Conservation (phyloP, 2,329 filamentous ascomycete species). For the Colletotrichum sp. region DNA sequence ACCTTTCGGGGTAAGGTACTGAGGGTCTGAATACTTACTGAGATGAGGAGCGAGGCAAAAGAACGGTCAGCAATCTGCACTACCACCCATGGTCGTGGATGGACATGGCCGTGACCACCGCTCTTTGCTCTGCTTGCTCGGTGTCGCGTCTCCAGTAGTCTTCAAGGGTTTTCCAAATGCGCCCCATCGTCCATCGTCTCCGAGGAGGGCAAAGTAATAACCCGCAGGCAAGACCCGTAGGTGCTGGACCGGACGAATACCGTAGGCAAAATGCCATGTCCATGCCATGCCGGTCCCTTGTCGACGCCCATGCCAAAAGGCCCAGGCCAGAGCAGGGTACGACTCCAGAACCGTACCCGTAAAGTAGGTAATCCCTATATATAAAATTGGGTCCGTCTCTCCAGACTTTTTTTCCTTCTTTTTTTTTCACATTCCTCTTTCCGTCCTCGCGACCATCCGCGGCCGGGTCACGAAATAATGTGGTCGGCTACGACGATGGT, state of each 20-base stretch:
- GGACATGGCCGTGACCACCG: background rate
- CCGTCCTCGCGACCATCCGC: background rate
- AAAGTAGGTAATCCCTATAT: background rate
- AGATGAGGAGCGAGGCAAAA: background rate
- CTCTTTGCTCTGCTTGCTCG: background rate
- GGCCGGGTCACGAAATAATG: background rate
- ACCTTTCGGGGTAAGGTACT: background rate
- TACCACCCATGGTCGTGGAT: background rate
- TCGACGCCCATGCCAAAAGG: background rate
- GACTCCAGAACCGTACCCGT: background rate
- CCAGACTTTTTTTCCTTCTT: constrained; percentile 5
- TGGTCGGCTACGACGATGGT: background rate
- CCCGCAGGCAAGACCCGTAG: background rate
- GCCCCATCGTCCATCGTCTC: background rate
- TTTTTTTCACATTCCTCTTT: background rate
- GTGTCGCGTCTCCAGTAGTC: background rate
- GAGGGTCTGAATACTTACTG: background rate
- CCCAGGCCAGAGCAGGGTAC: background rate
- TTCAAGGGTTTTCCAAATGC: background rate
- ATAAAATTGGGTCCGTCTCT: constrained; percentile 8
- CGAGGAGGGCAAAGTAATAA: background rate
- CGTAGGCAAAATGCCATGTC: background rate
- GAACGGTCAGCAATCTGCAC: background rate
- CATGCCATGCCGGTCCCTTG: constrained; percentile 5
- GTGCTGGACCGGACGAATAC: background rate